Evolutionary conservation across 345 rosid genomes (phyloP).

Genomic region (Aegle marmelos): DNA sequence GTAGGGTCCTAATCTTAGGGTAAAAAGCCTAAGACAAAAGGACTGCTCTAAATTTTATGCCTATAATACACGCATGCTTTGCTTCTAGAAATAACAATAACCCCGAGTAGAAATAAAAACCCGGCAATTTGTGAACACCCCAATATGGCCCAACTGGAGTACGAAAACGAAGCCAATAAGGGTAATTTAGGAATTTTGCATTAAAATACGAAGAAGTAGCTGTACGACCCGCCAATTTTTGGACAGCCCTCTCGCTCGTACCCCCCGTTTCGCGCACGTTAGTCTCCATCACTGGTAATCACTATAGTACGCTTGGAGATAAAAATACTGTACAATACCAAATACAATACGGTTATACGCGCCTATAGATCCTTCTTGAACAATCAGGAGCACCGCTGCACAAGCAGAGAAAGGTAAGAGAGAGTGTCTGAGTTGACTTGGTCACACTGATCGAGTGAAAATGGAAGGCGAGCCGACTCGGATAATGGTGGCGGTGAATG

Average conservation of each 20-base stretch:
- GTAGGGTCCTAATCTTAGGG: no score
- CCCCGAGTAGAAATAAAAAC: no score
- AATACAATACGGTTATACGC: background rate
- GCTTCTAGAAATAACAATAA: no score
- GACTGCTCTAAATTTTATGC: no score
- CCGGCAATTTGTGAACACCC: no score
- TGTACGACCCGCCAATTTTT: background rate
- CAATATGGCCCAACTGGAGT: no score
- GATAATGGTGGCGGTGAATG: conserved; percentile 78
- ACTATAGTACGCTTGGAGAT: background rate
- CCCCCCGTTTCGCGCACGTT: background rate
- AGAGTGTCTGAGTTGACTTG: background rate
- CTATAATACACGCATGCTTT: no score
- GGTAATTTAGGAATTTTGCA: no score
- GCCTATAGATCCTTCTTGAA: background rate
- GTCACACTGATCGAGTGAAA: conserved; percentile 3
- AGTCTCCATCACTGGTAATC: background rate
- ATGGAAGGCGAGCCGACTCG: conserved; percentile 66
- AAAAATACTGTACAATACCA: no score
- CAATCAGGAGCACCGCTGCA: background rate
- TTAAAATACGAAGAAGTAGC: no score
- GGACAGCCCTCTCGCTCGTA: background rate
- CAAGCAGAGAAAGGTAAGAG: background rate
- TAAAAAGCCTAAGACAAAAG: no score
- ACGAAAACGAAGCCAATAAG: no score